Conservation (phyloP, 805 yeast genomes). For the Saccharomycopsis schoenii region DNA sequence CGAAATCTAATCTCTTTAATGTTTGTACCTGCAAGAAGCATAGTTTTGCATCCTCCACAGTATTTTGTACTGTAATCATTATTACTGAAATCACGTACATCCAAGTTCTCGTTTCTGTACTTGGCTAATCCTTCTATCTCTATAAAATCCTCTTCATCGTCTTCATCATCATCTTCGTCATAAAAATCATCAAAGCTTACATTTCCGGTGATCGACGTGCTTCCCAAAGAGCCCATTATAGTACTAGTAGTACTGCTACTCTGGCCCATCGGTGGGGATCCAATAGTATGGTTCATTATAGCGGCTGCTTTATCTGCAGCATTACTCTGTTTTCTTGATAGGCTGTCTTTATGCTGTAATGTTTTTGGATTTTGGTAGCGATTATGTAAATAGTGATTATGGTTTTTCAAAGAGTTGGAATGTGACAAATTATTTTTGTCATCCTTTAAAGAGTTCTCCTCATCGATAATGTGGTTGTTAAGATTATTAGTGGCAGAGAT, state of each 20-base stretch:
- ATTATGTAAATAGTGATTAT: not conserved
- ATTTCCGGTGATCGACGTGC: not conserved
- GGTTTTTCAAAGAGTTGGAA: not conserved
- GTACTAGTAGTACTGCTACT: not conserved
- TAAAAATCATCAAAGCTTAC: not conserved
- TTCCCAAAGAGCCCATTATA: not conserved
- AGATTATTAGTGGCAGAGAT: not conserved
- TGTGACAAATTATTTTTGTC: not conserved
- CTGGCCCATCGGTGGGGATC: not conserved
- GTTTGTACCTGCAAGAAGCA: slow-evolving; percentile 12
- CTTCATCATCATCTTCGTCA: slow-evolving; percentile 1
- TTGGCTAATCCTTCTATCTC: not conserved
- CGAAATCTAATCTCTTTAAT: slow-evolving; percentile 9
- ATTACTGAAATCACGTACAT: slow-evolving; percentile 12
- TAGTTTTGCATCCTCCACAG: slow-evolving; percentile 15
- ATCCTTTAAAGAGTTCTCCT: not conserved
- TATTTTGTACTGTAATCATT: slow-evolving; percentile 12
- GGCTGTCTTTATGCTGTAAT: not conserved
- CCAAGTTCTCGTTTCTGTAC: slow-evolving; percentile 5
- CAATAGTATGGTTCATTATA: not conserved
- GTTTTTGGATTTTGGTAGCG: not conserved
- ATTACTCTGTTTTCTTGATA: not conserved
- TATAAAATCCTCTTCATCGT: slow-evolving; percentile 3
- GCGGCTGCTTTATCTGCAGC: not conserved
- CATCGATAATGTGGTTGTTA: not conserved